Evolutionary conservation across 495 filamentous ascomycete species (phyloP), one percentile per base, ranked within the genome.

Genomic region (Cetradonia linearis): DNA sequence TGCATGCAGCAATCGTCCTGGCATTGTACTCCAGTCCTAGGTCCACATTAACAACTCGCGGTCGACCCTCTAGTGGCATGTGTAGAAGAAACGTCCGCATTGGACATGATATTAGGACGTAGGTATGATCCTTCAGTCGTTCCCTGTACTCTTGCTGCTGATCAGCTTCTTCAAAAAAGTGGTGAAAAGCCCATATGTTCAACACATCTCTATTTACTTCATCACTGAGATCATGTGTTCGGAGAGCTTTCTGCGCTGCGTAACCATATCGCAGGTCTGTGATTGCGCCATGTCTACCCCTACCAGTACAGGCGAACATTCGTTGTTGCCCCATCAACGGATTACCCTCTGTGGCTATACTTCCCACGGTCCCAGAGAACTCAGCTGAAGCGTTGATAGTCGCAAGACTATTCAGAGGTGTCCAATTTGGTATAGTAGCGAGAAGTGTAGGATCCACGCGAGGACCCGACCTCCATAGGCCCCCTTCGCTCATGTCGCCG

Each of bases 401-500:
- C 25, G 81, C 76, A 37, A 88, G 81, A 69, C 96, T 90, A 23
- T 82, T 79, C 27, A 85, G 78, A 1, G 93, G 90, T 0, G 88
- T 81, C 91, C 91, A 96, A 67, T 91, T 96, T 34, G 84, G 78
- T 47, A 89, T 81, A n/a, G 74, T 76, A 56, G 83, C 78, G 33
- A 81, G 66, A 55, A 81, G 69, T 8, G 70, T 70, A 42, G 81
- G 75, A 27, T 75, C 62, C 46, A 74, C 65, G 23, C 52, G 54
- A 68, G 73, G 73, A 70, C 82, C 73, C 70, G 88, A 84, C 63
- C 82, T 73, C 76, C 86, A 94, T 13, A 91, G 77, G 0, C 85
- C 84, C 8, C 92, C 93, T 63, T 84, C 77, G n/a, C 90, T 86
- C 50, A 83, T 84, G 56, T 86, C 84, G n/a, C 93, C 89, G 18